Percentiles rank a stretch among this genome's conserved stretches.
phyloP scores from a whole-genome alignment of 2,329 filamentous ascomycete species.

The Tolypocladium guangdongense region DNA sequence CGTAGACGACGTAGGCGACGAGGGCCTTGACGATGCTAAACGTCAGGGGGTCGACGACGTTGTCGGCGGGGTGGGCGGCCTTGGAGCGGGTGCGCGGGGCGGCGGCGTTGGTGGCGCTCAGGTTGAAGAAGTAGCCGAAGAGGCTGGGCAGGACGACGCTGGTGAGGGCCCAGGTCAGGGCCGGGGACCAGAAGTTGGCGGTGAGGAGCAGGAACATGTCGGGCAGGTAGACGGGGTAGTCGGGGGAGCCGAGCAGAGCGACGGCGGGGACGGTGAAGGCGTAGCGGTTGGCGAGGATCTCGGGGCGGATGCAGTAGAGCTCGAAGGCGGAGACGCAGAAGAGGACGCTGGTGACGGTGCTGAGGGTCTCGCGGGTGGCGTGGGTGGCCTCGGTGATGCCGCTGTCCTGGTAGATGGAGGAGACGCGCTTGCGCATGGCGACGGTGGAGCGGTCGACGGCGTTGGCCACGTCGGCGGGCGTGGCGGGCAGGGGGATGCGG shows the following conservation, averaged over 20 bases:
- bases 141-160: conserved; percentile 59
- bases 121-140: conserved; percentile 82
- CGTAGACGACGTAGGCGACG: conserved; percentile 70
- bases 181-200: conserved; percentile 72
- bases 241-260: conserved; percentile 39
- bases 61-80: conserved; percentile 30
- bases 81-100: conserved; percentile 31
- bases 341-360: conserved; percentile 63
- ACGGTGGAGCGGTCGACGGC: conserved; percentile 63
- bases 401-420: conserved; percentile 52
- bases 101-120: conserved; percentile 45
- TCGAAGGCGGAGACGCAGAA: conserved; percentile 59
- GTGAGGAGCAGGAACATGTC: conserved; percentile 74
- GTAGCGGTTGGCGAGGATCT: conserved; percentile 61
- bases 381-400: conserved; percentile 56
- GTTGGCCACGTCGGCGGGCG: conserved; percentile 66
- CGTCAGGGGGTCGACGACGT: conserved; percentile 69
- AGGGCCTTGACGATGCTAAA: conserved; percentile 87
- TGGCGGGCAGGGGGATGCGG: conserved; percentile 65
- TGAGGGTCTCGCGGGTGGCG: conserved; percentile 57
- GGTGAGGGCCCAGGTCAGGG: conserved; percentile 65
- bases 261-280: conserved; percentile 62
- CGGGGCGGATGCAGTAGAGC: conserved; percentile 54
- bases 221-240: conserved; percentile 57
- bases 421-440: conserved; percentile 54